phyloP scores from a whole-genome alignment of 768 basidiomycete species.

The Leccinellum rugosiceps region DNA sequence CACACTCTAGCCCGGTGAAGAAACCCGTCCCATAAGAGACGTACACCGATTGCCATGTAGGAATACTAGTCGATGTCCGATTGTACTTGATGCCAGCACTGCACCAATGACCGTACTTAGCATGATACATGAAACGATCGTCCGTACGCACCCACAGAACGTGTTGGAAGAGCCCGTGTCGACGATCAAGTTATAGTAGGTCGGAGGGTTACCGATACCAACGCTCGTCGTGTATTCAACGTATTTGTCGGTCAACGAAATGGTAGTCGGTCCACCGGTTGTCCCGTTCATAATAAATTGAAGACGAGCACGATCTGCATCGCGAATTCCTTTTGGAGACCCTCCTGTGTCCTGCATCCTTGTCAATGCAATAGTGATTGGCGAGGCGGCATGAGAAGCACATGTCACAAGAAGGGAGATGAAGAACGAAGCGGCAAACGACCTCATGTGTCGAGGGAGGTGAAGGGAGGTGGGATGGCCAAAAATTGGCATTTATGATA shows the following conservation, averaged over 20 bases:
- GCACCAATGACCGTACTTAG: not conserved
- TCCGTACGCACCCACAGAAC: slow-evolving; percentile 18
- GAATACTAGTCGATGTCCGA: slow-evolving; percentile 21
- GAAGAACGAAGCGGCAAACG: slow-evolving; percentile 3
- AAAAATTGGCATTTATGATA: slow-evolving; percentile 3
- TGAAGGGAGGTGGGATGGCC: not conserved
- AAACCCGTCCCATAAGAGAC: slow-evolving; percentile 12
- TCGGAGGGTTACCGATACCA: slow-evolving; percentile 26
- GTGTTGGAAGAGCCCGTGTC: slow-evolving; percentile 35
- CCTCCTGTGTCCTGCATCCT: slow-evolving; percentile 1
- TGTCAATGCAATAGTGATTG: slow-evolving; percentile 4
- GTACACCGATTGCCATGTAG: slow-evolving; percentile 22
- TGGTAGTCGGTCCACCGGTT: not conserved
- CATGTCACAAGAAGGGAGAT: slow-evolving; percentile 6
- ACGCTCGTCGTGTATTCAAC: slow-evolving; percentile 19
- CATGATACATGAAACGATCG: not conserved
- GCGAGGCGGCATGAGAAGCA: slow-evolving; percentile 4
- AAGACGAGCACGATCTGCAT: slow-evolving; percentile 17
- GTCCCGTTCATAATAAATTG: slow-evolving; percentile 1
- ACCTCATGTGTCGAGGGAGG: slow-evolving; percentile 9
- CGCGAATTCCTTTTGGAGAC: slow-evolving; percentile 12
- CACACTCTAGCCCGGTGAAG: slow-evolving; percentile 37
- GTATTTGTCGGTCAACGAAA: slow-evolving; percentile 12
- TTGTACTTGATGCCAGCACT: slow-evolving; percentile 21
- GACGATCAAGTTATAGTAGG: slow-evolving; percentile 27